Percentiles rank a stretch among this genome's conserved stretches.
These are phyloP conservation scores for Lophiostoma macrostomum DNA, from an alignment of 495 filamentous ascomycete genomes.

Conservation along the genomic window DNA sequence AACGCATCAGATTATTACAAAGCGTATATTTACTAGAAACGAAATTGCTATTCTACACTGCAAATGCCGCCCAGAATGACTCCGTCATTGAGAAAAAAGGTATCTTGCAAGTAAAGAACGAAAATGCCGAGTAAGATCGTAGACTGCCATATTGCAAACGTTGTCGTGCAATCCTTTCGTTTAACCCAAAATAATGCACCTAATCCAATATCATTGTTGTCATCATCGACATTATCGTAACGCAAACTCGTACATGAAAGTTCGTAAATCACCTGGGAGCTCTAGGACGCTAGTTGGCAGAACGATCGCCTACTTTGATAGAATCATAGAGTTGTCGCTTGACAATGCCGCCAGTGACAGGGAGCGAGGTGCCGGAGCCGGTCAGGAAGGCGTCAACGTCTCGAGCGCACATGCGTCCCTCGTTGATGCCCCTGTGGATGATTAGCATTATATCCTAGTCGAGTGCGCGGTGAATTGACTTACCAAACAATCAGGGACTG, in stretches of 20 bases:
- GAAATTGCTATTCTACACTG: constrained; percentile 25
- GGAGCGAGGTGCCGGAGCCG: constrained; percentile 69
- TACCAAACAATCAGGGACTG: constrained; percentile 98
- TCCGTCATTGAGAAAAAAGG: constrained; percentile 22
- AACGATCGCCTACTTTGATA: constrained; percentile 35
- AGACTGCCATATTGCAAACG: too few relatives aligned
- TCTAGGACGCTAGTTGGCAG: constrained; percentile 36
- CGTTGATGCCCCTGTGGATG: constrained; percentile 83
- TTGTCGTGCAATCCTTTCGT: too few relatives aligned
- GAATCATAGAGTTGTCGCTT: constrained; percentile 71
- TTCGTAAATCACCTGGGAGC: constrained; percentile 36
- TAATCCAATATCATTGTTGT: not conserved
- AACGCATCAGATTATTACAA: not conserved
- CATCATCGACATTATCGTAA: constrained; percentile 4
- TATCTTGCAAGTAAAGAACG: constrained; percentile 24
- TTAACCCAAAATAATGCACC: constrained; percentile 1
- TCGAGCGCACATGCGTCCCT: constrained; percentile 89
- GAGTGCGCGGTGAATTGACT: constrained; percentile 39
- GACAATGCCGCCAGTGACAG: constrained; percentile 92
- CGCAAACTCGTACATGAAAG: constrained; percentile 6
- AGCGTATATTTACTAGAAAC: not conserved
- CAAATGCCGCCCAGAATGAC: constrained; percentile 19
- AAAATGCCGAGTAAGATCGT: constrained; percentile 6
- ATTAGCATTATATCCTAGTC: constrained; percentile 3
- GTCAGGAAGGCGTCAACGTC: constrained; percentile 91